Conservation (phyloP, 2,329 filamentous ascomycete genomes). For the Ophiocordyceps camponoti-leonardi region DNA sequence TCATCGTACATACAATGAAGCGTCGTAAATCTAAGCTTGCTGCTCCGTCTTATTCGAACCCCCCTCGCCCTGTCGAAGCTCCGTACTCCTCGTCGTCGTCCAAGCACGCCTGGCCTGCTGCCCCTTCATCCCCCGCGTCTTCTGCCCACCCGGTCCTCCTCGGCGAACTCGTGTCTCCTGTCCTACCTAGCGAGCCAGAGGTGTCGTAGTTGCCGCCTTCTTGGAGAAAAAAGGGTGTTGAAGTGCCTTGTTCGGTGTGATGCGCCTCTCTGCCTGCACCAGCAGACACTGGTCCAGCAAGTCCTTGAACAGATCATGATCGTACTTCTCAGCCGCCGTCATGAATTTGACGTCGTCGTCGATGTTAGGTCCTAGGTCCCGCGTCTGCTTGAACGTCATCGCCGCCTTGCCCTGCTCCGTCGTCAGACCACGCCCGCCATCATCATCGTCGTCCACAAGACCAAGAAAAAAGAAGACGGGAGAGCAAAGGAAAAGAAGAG, state of each 20-base stretch:
- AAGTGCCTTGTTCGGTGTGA: slow-evolving; percentile 71
- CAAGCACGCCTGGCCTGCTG: too few relatives aligned
- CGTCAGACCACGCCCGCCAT: background rate
- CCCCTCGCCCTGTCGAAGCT: too few relatives aligned
- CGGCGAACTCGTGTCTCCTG: background rate
- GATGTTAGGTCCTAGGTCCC: slow-evolving; percentile 69
- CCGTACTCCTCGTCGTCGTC: too few relatives aligned
- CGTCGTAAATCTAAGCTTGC: too few relatives aligned
- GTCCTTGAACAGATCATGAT: slow-evolving; percentile 72
- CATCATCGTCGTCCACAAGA: too few relatives aligned
- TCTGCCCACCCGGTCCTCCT: too few relatives aligned
- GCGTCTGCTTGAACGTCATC: slow-evolving; percentile 54
- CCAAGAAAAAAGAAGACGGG: too few relatives aligned
- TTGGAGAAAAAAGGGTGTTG: slow-evolving; percentile 79
- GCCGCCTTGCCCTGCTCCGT: slow-evolving; percentile 29
- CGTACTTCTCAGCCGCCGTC: slow-evolving; percentile 55
- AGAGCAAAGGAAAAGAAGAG: too few relatives aligned
- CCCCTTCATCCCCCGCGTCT: too few relatives aligned
- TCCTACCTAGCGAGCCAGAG: background rate
- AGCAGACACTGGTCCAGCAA: slow-evolving; percentile 75
- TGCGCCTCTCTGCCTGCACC: slow-evolving; percentile 82
- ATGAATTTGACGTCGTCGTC: slow-evolving; percentile 58
- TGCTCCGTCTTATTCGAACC: too few relatives aligned
- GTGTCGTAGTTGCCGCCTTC: slow-evolving; percentile 8
- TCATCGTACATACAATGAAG: too few relatives aligned